These are phyloP conservation scores for Vaccinium myrtillus DNA, from an alignment of 148 eudicot genomes.

Conservation along the genomic window DNA sequence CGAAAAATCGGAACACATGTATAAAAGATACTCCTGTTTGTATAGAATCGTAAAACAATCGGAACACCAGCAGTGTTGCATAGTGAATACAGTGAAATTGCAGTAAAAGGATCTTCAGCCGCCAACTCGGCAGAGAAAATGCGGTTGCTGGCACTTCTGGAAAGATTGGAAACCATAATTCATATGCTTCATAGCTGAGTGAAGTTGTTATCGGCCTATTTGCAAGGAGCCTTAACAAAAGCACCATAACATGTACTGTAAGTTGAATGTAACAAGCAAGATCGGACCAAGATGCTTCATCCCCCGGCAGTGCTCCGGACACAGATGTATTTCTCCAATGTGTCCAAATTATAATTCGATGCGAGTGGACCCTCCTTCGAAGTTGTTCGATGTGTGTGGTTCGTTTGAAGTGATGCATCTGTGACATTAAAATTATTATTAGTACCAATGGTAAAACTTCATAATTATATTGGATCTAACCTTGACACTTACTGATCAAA, in stretches of 20 bases:
- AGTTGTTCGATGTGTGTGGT: background rate
- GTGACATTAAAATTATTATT: background rate
- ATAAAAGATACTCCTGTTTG: background rate
- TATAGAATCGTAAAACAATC: background rate
- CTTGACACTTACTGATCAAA: background rate
- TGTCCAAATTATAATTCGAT: background rate
- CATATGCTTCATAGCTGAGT: background rate
- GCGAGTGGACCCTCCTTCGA: too few species aligned
- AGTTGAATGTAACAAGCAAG: background rate
- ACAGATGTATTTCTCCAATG: background rate
- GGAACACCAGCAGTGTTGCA: slow-evolving; percentile 29
- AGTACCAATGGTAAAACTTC: background rate
- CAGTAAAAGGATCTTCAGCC: background rate
- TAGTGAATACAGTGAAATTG: background rate
- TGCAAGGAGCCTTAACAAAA: background rate
- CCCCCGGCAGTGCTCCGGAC: background rate
- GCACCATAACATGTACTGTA: background rate
- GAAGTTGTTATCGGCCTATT: background rate
- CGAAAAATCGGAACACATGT: background rate
- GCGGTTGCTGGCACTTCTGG: background rate
- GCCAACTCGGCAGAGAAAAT: background rate
- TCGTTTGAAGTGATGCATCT: background rate
- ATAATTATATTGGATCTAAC: background rate
- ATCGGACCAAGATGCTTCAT: slow-evolving; percentile 37
- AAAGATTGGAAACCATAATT: background rate